Percentiles rank a stretch among this genome's conserved stretches.
Conservation (phyloP, 2,329 filamentous ascomycete genomes). For the Botrytis tulipae region DNA sequence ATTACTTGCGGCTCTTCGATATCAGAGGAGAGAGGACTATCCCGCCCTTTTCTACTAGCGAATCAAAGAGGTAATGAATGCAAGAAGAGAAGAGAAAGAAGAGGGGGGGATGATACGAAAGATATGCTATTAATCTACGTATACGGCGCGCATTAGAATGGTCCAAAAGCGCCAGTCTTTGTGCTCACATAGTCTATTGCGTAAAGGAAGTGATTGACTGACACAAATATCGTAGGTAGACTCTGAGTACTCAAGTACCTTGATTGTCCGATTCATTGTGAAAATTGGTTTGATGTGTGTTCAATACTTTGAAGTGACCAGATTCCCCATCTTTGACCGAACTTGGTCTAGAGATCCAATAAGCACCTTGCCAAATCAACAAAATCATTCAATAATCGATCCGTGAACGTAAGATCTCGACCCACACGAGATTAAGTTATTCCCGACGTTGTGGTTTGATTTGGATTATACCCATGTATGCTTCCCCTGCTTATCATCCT, state of each 20-base stretch:
- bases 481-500: neutral
- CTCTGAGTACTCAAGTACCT: neutral
- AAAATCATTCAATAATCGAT: neutral
- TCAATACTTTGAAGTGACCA: neutral
- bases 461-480: neutral
- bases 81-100: neutral
- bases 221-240: neutral
- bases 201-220: neutral
- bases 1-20: neutral
- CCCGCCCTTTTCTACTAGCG: neutral
- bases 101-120: neutral
- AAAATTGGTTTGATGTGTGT: neutral
- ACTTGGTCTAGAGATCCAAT: neutral
- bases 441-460: neutral
- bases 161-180: neutral
- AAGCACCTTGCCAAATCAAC: neutral
- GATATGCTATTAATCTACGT: neutral
- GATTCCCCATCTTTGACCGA: neutral
- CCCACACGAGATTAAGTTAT: neutral
- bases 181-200: neutral
- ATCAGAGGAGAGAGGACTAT: neutral
- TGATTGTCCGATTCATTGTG: neutral
- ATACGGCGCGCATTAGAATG: neutral
- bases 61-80: neutral
- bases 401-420: neutral